A percentile compares a stretch with the other conserved stretches of the same genome.
Evolutionary conservation across 352 stramenopile species (phyloP).

Genomic region (Globisporangium mamillatum): DNA sequence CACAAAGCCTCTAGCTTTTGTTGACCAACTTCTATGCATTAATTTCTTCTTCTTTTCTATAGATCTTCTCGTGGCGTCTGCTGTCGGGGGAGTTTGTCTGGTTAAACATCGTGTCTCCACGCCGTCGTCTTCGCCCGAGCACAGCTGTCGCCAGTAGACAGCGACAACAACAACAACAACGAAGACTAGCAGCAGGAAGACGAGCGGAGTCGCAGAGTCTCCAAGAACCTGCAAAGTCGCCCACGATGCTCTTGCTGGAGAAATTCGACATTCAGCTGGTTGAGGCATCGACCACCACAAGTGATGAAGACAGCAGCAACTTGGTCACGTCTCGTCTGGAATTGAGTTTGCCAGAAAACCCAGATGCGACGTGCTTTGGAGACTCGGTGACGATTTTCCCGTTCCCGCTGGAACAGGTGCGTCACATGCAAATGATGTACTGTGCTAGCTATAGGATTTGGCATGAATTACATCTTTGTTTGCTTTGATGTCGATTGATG

Average conservation of each 20-base stretch:
- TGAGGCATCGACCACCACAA: conserved; percentile 10
- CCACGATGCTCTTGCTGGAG: conserved; percentile 33
- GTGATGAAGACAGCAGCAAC: not conserved
- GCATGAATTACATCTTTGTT: not conserved
- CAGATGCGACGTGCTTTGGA: conserved; percentile 46
- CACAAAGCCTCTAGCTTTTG: no score
- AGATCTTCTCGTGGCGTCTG: conserved; percentile 57
- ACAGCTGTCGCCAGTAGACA: not conserved
- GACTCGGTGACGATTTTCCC: conserved; percentile 42
- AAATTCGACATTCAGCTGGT: conserved; percentile 42
- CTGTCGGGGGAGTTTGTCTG: conserved; percentile 43
- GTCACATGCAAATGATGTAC: not conserved
- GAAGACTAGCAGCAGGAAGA: conserved; percentile 3
- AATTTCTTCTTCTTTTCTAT: not conserved
- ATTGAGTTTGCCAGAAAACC: conserved; percentile 36
- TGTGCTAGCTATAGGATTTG: not conserved
- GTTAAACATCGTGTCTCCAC: conserved; percentile 21
- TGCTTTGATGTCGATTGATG: not conserved
- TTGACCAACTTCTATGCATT: not conserved
- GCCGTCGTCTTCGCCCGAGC: conserved; percentile 8
- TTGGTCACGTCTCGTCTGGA: conserved; percentile 30
- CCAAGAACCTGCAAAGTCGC: conserved; percentile 15
- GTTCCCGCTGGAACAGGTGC: conserved; percentile 64
- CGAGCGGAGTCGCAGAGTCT: not conserved
- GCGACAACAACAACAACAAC: conserved; percentile 14